Evolutionary conservation across 345 rosid genomes (phyloP).

Genomic region (Citrus hindsii): DNA sequence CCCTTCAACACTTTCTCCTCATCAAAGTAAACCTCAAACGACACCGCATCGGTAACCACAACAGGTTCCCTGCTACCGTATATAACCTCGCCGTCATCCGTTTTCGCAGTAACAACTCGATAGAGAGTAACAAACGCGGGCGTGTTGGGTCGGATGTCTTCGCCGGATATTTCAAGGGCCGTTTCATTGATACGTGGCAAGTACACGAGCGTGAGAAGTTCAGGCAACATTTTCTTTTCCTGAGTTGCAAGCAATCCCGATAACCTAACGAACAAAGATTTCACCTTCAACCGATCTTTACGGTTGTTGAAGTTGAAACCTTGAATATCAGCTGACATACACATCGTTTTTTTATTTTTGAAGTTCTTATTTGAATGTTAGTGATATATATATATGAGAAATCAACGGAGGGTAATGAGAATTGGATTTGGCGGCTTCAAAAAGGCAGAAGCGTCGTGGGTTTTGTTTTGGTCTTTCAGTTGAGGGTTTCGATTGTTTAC

Average conservation of each 20-base stretch:
- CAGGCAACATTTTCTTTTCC: constrained; percentile 28
- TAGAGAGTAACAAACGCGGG: constrained; percentile 66
- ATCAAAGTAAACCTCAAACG: constrained; percentile 63
- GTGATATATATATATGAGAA: no score
- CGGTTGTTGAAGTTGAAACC: constrained; percentile 17
- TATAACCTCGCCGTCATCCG: constrained; percentile 31
- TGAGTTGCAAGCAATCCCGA: constrained; percentile 15
- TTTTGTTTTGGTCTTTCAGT: background rate
- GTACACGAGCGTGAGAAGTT: constrained; percentile 66
- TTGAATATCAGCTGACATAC: constrained; percentile 46
- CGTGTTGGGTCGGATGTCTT: constrained; percentile 52
- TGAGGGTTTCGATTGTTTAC: background rate
- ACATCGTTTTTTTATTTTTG: constrained; percentile 35
- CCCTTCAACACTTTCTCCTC: constrained; percentile 68
- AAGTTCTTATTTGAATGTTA: background rate
- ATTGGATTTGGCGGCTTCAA: background rate
- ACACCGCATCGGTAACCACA: constrained; percentile 49
- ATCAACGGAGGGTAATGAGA: no score
- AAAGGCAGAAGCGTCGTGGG: background rate
- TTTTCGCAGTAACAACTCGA: constrained; percentile 34
- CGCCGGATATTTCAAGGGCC: constrained; percentile 52
- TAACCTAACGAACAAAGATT: constrained; percentile 59
- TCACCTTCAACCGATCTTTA: constrained; percentile 36
- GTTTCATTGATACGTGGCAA: constrained; percentile 58
- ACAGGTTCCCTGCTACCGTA: constrained; percentile 68